phyloP scores from a whole-genome alignment of 106 monocot genomes.

The Phalaenopsis equestris region DNA sequence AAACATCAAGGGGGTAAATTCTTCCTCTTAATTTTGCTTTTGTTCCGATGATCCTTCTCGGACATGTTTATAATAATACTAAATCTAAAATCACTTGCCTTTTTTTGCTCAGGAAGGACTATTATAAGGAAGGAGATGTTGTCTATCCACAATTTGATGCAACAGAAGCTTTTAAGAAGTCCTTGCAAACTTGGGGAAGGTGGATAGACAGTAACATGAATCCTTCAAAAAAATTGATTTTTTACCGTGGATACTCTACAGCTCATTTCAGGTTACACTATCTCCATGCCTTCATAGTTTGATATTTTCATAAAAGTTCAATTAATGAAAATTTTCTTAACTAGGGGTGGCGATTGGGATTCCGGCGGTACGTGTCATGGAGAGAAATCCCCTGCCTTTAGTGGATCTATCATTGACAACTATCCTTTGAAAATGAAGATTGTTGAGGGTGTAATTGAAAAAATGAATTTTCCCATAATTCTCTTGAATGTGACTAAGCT shows the following conservation, averaged over 20 bases:
- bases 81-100: background rate
- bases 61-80: too few species aligned
- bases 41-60: background rate
- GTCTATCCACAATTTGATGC: constrained; percentile 77
- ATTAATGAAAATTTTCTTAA: background rate
- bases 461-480: constrained; percentile 54
- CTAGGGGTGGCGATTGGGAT: constrained; percentile 95
- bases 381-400: constrained; percentile 44
- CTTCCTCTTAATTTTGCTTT: background rate
- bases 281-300: background rate
- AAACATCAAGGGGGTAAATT: constrained; percentile 81
- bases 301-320: background rate
- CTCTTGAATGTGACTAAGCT: constrained; percentile 76
- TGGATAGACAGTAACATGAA: constrained; percentile 83
- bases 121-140: constrained; percentile 66
- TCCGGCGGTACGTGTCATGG: constrained; percentile 80
- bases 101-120: constrained; percentile 54
- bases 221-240: constrained; percentile 43
- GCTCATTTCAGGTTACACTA: constrained; percentile 79
- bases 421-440: constrained; percentile 79
- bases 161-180: constrained; percentile 69
- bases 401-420: constrained; percentile 39
- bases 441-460: constrained; percentile 46
- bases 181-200: constrained; percentile 75
- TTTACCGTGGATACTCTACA: constrained; percentile 86